Base-by-base conservation (phyloP, 129 eudicot species). In the Centaurea solstitialis region DNA sequence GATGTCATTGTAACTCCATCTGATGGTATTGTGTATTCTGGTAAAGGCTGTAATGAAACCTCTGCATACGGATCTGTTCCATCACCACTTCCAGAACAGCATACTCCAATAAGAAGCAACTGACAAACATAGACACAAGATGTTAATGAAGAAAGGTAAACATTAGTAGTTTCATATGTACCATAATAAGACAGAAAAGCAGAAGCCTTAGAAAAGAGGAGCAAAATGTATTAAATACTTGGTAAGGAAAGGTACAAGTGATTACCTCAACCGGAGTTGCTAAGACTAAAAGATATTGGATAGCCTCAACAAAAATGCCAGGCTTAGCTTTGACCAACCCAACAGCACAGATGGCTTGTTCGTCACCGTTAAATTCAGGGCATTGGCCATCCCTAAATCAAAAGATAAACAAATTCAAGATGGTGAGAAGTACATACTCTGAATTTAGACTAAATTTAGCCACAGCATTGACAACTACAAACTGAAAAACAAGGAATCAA, bases 1-100 rank as follows among this genome's bases (percentile, higher is more conserved):
- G 91, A 91, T 15, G 99, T 96, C 96, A 93, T 93, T 33, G 99
- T 93, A 76, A 96, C 95, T 67, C 95, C 99, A 96, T 96, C 99
- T 62, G 98, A 93, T 68, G 99, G 95, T 74, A 96, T 86, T 43
- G 89, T 87, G 78, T 96, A 93, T 66, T 93, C 98, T 4, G 96
- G 93, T 86, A 96, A 80, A 43, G 94, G 93, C 81, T 96, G 99
- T 43, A 96, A 91, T 21, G 99, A 85, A 79, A 96, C 91, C 87
- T 96, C 98, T 18, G 95, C 91, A 88, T 89, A 93, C 13, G 99
- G 98, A 85, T 96, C 99, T 50, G 89, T 89, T 81, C 94, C 99
- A 70, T 96, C 99, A 88, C 93, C 90, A 11, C 86, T 87, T 74
- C 89, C 92, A 59, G 98, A 87, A 85, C 98, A 96, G 85, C 99